Evolutionary conservation across 108 stramenopile species (phyloP), one percentile per base, ranked within the genome.

Genomic region (Fragilaria radians): DNA sequence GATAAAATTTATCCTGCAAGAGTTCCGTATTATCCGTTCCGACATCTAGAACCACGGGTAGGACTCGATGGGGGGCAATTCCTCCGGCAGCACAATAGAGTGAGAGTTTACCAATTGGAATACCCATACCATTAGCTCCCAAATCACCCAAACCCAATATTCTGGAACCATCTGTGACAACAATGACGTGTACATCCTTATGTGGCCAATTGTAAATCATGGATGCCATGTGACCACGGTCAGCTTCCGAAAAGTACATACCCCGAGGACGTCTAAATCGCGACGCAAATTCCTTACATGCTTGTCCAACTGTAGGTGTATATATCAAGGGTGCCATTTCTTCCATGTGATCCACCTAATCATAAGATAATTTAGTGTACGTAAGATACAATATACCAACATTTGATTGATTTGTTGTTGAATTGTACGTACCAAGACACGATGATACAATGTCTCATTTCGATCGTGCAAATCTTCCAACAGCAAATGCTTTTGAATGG

Each of bases 221-320:
- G 28, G 95, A 70, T 28, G 88, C 83, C 85, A 99, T 94, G 61
- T 95, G 80, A 2, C 96, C 96, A 0, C 80, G 60, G 68, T 99
- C 96, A 24, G 90, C 78, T 21, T 86, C 69, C 42, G 87, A 71
- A 62, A 99, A 89, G 68, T 98, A 99, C 91, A 99, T 95, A 14
- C 98, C 98, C 21, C 96, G 75, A 1, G 96, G 86, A 53, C 90
- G 67, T 7, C 89, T 82, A 76, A 80, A 96, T 28, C 77, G 65
- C 21, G 63, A 51, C 3, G 66, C 80, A 63, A 89, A 86, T 62
- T 93, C 91, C 63, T 86, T 84, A 59, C 98, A 99, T 27, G 95
- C 97, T 76, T 94, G 90, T 5, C 97, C 98, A 0, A 99, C 98
- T 3, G 97, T 98, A 27, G 98, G 98, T 1, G 98, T 99, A 85